Evolutionary conservation across 495 filamentous ascomycete genomes (phyloP).

Genomic region (Pyrenula aspistea): DNA sequence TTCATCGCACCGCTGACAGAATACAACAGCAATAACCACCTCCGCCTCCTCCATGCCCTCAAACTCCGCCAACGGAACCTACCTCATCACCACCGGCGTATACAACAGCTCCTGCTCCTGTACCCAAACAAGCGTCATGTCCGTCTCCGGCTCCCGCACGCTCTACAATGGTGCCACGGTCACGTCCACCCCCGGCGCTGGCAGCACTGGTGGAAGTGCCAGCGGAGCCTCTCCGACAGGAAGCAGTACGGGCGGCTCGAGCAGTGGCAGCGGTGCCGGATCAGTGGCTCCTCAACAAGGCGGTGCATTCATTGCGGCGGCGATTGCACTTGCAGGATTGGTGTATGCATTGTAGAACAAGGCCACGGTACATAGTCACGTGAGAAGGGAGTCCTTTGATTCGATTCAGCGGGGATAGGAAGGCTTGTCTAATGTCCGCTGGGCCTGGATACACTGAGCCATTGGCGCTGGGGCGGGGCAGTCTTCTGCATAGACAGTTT

Average conservation of each 20-base stretch:
- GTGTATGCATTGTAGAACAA: neutral
- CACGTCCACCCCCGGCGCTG: neutral
- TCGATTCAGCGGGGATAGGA: too few species aligned
- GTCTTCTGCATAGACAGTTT: neutral
- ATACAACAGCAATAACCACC: neutral
- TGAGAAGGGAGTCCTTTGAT: too few species aligned
- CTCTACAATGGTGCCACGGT: neutral
- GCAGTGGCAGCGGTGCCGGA: neutral
- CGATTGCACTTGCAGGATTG: conserved; percentile 23
- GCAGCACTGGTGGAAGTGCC: neutral
- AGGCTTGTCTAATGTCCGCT: too few species aligned
- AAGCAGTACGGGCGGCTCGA: neutral
- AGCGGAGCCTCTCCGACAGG: neutral
- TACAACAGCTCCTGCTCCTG: neutral
- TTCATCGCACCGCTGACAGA: neutral
- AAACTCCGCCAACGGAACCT: neutral
- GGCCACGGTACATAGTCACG: too few species aligned
- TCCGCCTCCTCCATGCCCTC: neutral
- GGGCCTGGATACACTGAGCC: too few species aligned
- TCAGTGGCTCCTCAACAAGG: conserved; percentile 3
- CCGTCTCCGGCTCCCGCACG: neutral
- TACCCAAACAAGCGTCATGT: neutral
- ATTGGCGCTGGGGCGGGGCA: neutral
- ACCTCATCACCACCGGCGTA: neutral
- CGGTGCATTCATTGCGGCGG: conserved; percentile 40